phyloP scores from a whole-genome alignment of 345 rosid genomes.

The Melaleuca quinquenervia region DNA sequence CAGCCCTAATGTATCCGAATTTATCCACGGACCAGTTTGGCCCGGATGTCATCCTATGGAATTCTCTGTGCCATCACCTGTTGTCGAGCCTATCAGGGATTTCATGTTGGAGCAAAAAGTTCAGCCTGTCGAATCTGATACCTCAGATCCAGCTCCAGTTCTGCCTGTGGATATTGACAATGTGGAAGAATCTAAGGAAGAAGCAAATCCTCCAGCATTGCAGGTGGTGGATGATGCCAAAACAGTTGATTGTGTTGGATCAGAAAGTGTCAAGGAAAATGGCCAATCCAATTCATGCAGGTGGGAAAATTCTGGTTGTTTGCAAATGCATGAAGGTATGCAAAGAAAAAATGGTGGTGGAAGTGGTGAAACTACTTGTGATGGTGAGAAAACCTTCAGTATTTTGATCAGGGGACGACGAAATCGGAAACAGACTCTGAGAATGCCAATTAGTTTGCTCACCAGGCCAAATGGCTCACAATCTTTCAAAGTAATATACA shows the following conservation, averaged over 20 bases:
- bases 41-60: conserved; percentile 61
- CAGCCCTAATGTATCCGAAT: conserved; percentile 47
- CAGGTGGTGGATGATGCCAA: conserved; percentile 21
- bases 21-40: conserved; percentile 67
- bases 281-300: conserved; percentile 10
- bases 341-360: conserved; percentile 16
- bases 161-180: conserved; percentile 46
- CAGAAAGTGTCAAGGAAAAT: conserved; percentile 24
- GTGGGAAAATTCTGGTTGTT: conserved; percentile 13
- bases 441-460: conserved; percentile 89
- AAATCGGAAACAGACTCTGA: conserved; percentile 77
- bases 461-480: conserved; percentile 86
- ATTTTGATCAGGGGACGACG: conserved; percentile 82
- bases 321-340: conserved; percentile 9
- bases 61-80: conserved; percentile 49
- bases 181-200: conserved; percentile 24
- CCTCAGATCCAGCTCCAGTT: conserved; percentile 16
- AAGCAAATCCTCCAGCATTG: conserved; percentile 20
- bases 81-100: conserved; percentile 54
- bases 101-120: conserved; percentile 31
- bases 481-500: conserved; percentile 64
- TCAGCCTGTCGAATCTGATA: conserved; percentile 15
- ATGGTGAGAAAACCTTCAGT: conserved; percentile 78
- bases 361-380: conserved; percentile 24
- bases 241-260: conserved; percentile 11